A percentile compares a stretch with the other conserved stretches of the same genome.
phyloP scores from a whole-genome alignment of 1,284 basidiomycete genomes.

The Moniliella sp. region DNA sequence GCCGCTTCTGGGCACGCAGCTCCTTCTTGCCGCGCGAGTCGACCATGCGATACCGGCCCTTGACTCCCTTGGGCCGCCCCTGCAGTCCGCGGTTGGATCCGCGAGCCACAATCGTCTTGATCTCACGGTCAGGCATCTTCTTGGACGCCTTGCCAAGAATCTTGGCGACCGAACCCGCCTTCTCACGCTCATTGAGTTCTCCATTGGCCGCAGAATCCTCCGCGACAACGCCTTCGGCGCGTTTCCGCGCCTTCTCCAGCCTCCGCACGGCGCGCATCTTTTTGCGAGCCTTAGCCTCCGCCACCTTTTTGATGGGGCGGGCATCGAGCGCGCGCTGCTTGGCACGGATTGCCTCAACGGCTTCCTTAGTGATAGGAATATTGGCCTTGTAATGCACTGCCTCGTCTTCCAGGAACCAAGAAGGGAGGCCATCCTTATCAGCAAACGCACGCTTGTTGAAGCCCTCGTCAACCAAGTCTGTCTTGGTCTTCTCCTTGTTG shows the following conservation, averaged over 20 bases:
- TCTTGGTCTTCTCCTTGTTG: conserved; percentile 71
- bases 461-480: conserved; percentile 74
- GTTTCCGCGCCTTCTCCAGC: conserved; percentile 79
- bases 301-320: conserved; percentile 93
- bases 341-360: conserved; percentile 60
- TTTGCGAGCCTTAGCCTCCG: conserved; percentile 92
- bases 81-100: conserved; percentile 71
- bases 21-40: conserved; percentile 32
- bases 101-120: conserved; percentile 76
- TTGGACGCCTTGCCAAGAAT: conserved; percentile 50
- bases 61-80: conserved; percentile 84
- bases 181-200: conserved; percentile 59
- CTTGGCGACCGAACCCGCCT: conserved; percentile 77
- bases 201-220: too few relatives aligned
- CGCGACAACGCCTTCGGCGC: conserved; percentile 80
- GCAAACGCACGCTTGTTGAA: conserved; percentile 73
- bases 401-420: conserved; percentile 97
- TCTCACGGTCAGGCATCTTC: conserved; percentile 46
- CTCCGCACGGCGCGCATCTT: conserved; percentile 68
- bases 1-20: conserved; percentile 22
- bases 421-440: conserved; percentile 62
- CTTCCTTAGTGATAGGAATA: conserved; percentile 88
- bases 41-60: conserved; percentile 42
- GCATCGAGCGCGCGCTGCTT: conserved; percentile 77
- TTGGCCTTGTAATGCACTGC: conserved; percentile 77